These are phyloP conservation scores for Wickerhamiella qilinensis DNA, from an alignment of 805 yeast genomes.

Conservation along the genomic window DNA sequence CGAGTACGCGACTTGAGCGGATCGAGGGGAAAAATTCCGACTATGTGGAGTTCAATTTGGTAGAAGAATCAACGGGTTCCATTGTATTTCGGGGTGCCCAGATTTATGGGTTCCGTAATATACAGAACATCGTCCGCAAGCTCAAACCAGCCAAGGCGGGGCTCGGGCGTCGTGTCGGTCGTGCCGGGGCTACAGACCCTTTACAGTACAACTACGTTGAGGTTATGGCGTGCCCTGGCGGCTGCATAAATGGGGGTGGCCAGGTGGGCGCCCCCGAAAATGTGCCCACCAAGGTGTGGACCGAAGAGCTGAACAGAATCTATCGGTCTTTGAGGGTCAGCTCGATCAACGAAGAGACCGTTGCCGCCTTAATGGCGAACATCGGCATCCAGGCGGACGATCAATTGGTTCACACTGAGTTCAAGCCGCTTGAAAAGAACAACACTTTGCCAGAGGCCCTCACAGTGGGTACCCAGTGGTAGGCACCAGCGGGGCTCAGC, in stretches of 20 bases:
- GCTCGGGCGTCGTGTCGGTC: background rate
- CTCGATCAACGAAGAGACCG: conserved; percentile 6
- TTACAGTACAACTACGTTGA: conserved; percentile 66
- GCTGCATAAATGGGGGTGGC: conserved; percentile 96
- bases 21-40: conserved; percentile 53
- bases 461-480: conserved; percentile 16
- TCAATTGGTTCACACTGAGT: conserved; percentile 8
- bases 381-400: conserved; percentile 5
- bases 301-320: conserved; percentile 20
- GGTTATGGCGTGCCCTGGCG: conserved; percentile 97
- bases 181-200: conserved; percentile 30
- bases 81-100: conserved; percentile 43
- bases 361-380: background rate
- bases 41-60: conserved; percentile 48
- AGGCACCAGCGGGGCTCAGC: too few relatives aligned
- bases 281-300: conserved; percentile 19
- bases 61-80: conserved; percentile 20
- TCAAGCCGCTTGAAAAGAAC: conserved; percentile 11
- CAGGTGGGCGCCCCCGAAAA: conserved; percentile 37
- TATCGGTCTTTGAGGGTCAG: conserved; percentile 19
- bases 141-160: conserved; percentile 26
- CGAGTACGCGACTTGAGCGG: conserved; percentile 27
- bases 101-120: conserved; percentile 84
- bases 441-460: conserved; percentile 12
- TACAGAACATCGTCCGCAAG: conserved; percentile 82